phyloP scores from a whole-genome alignment of 495 filamentous ascomycete genomes.

The Chaetomium fimeti region DNA sequence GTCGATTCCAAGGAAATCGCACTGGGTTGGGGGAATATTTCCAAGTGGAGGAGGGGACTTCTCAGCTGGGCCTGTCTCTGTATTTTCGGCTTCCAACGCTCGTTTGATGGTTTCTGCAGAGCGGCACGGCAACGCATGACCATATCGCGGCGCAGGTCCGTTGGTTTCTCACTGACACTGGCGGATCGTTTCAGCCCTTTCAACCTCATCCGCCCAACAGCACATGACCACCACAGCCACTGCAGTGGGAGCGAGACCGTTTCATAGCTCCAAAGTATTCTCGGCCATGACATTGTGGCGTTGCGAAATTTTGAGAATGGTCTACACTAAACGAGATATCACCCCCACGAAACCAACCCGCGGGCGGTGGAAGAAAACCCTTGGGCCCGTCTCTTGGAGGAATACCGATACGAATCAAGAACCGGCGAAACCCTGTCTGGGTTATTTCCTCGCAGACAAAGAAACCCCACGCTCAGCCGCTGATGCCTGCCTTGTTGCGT shows the following conservation, averaged over 20 bases:
- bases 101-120: not conserved
- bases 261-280: not conserved
- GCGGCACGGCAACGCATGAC: slow-evolving; percentile 17
- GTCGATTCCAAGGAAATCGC: not conserved
- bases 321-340: too few species aligned
- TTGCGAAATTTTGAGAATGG: not conserved
- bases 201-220: slow-evolving; percentile 5
- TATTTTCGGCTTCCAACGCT: not conserved
- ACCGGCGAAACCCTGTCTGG: not conserved
- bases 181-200: slow-evolving; percentile 9
- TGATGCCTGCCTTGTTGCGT: not conserved
- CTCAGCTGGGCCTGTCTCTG: not conserved
- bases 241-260: not conserved
- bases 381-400: not conserved
- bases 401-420: not conserved
- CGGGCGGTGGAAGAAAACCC: not conserved
- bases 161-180: slow-evolving; percentile 6
- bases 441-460: not conserved
- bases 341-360: slow-evolving; percentile 6
- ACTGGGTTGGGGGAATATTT: not conserved
- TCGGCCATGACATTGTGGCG: not conserved
- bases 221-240: slow-evolving; percentile 2
- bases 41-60: not conserved
- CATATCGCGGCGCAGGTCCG: slow-evolving; percentile 8
- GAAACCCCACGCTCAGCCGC: not conserved